Conservation (phyloP, 257 asterid genomes). For the Przewalskia tangutica region DNA sequence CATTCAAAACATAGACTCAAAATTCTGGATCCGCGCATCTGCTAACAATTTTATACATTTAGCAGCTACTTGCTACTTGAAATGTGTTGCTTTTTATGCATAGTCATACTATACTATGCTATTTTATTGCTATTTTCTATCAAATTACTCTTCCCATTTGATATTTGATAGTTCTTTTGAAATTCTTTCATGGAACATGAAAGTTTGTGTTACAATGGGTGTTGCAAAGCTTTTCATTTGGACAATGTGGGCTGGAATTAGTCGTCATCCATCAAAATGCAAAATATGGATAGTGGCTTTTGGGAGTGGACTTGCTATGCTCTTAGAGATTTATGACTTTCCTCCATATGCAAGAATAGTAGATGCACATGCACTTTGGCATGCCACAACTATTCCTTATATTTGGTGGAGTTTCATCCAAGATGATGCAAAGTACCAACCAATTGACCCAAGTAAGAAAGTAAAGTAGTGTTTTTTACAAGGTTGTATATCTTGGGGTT, state of each 20-base stretch:
- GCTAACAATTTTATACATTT: background rate
- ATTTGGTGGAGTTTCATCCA: conserved; percentile 73
- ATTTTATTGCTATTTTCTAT: background rate
- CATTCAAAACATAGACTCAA: background rate
- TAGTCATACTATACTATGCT: background rate
- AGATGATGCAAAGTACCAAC: conserved; percentile 60
- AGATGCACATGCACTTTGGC: conserved; percentile 81
- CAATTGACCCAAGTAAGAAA: conserved; percentile 48
- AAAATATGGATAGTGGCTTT: conserved; percentile 55
- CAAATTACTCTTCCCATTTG: background rate
- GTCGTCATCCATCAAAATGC: conserved; percentile 54
- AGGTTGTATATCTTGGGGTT: background rate
- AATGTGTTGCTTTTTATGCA: background rate
- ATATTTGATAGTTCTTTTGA: background rate
- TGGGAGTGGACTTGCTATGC: conserved; percentile 54
- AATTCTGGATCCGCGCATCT: background rate
- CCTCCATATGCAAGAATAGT: conserved; percentile 55
- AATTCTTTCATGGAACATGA: conserved; percentile 46
- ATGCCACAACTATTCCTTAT: conserved; percentile 62
- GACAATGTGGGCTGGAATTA: conserved; percentile 66
- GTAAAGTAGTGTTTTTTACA: conserved; percentile 14
- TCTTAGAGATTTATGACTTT: conserved; percentile 60
- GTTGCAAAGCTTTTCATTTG: conserved; percentile 37
- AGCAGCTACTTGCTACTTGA: background rate
- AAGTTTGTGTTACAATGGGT: conserved; percentile 50